Base-by-base conservation (phyloP, 148 eudicot species). In the Cornus florida region DNA sequence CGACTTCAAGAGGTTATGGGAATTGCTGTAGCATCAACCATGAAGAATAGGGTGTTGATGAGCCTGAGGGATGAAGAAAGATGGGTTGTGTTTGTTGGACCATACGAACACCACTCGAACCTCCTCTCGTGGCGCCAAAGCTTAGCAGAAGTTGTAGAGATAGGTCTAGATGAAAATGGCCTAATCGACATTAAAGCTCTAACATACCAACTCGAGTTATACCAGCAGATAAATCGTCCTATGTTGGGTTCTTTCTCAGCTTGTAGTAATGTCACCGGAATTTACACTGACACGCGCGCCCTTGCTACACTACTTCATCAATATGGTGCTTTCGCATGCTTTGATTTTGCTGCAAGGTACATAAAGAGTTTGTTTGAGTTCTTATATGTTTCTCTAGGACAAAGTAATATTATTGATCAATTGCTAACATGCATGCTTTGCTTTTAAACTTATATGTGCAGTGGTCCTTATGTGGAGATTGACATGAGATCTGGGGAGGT, bases 261-360 rank as follows among this genome's bases (percentile, higher is more conserved):
- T 81, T 80, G 86, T 74, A 84, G 86, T 33, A 84, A 84, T 62
- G 86, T 84, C 20, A 84, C 86, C 33, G 86, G 86, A 16, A 79
- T 84, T 62, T 84, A 81, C 16, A 69, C 86, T 1, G 87, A 86
- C 73, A 88, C 87, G 13, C 82, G 86, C 69, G 82, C 81, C 11
- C 6, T 88, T 67, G 87, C 91, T 0, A 50, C 56, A 5, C 28
- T 88, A 22, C 87, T 88, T 41, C 91, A 88, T 50, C 79, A 20
- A 35, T 81, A 82, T 32, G 91, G 91, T 0, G 91, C 91, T 5
- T 88, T 88, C 72, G 91, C 89, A 35, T 88, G 91, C 83, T 88
- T 88, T 67, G 91, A 88, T 69, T 88, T 86, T 35, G 91, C 91
- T 17, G 76, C 91, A 19, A 88, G 91, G 91, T 88, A 50, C 48